Conservation (phyloP, 805 yeast species). For the Lachancea cidri region DNA sequence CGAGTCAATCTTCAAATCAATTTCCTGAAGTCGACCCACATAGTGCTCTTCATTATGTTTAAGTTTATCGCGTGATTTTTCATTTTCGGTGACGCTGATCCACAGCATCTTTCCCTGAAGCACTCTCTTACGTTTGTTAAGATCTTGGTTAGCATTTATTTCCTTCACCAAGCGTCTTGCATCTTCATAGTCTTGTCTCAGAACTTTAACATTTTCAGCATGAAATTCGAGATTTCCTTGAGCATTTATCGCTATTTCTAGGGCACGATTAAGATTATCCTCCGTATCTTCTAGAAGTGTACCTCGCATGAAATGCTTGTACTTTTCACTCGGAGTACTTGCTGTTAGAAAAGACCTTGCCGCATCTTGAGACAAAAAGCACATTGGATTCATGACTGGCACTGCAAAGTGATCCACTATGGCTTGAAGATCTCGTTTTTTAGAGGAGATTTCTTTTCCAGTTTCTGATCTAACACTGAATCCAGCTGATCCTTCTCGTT, state of each 20-base stretch:
- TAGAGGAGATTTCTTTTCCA: conserved; percentile 52
- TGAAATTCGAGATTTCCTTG: conserved; percentile 37
- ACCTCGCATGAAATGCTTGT: conserved; percentile 73
- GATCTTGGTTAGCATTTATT: conserved; percentile 38
- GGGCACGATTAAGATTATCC: conserved; percentile 44
- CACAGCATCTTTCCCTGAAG: conserved; percentile 46
- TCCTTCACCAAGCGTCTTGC: conserved; percentile 39
- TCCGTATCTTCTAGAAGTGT: conserved; percentile 65
- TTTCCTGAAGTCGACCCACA: conserved; percentile 17
- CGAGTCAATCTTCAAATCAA: conserved; percentile 13
- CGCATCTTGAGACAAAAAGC: conserved; percentile 87
- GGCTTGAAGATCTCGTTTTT: conserved; percentile 59
- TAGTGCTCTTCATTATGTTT: conserved; percentile 12
- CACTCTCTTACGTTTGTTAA: conserved; percentile 35
- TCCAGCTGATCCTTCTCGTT: conserved; percentile 44
- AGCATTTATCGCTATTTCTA: conserved; percentile 33
- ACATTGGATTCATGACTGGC: conserved; percentile 84
- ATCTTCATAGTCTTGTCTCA: conserved; percentile 39
- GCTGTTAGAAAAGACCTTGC: conserved; percentile 86
- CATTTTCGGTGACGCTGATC: conserved; percentile 35
- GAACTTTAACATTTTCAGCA: conserved; percentile 35
- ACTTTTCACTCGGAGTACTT: conserved; percentile 67
- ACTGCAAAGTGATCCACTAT: conserved; percentile 69
- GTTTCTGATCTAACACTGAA: conserved; percentile 51
- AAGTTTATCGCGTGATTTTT: conserved; percentile 16